Evolutionary conservation across 2,329 filamentous ascomycete genomes (phyloP).

Genomic region (Lecanicillium sp.): DNA sequence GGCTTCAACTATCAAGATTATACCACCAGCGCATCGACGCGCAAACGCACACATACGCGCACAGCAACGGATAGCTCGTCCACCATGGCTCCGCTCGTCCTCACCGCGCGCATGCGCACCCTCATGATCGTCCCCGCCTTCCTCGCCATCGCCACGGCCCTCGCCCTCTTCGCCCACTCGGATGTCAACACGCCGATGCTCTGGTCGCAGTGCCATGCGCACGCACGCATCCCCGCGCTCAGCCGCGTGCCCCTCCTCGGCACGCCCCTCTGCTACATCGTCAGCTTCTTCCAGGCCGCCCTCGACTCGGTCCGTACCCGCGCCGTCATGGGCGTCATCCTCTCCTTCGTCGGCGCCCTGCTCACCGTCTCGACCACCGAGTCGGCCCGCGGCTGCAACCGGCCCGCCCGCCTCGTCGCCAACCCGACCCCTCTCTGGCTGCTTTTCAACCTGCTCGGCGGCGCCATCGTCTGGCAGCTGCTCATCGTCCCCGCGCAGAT

Average conservation of each 20-base stretch:
- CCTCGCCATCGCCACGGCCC: conserved; percentile 37
- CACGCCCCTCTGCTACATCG: conserved; percentile 42
- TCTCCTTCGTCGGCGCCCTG: conserved; percentile 41
- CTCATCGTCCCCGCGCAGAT: conserved; percentile 46
- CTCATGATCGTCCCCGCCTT: conserved; percentile 44
- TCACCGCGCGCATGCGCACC: conserved; percentile 38
- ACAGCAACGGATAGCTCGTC: too few species aligned
- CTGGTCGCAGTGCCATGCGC: conserved; percentile 48
- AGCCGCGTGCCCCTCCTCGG: conserved; percentile 40
- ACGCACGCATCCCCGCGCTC: conserved; percentile 37
- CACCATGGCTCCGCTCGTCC: conserved; percentile 8
- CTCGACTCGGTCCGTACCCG: conserved; percentile 34
- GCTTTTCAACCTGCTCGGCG: conserved; percentile 42
- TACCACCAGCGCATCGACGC: too few species aligned
- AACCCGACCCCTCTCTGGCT: conserved; percentile 39
- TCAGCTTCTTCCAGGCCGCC: conserved; percentile 44
- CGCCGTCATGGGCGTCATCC: conserved; percentile 35
- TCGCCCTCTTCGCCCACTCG: conserved; percentile 38
- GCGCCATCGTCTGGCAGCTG: conserved; percentile 46
- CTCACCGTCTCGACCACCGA: conserved; percentile 46
- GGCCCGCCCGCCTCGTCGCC: conserved; percentile 29
- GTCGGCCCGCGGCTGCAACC: conserved; percentile 38
- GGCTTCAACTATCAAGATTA: too few species aligned
- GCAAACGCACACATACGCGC: too few species aligned
- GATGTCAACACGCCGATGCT: conserved; percentile 47